Base-by-base conservation (phyloP, 176 grass and related monocot genomes). In the Eragrostis curvula region DNA sequence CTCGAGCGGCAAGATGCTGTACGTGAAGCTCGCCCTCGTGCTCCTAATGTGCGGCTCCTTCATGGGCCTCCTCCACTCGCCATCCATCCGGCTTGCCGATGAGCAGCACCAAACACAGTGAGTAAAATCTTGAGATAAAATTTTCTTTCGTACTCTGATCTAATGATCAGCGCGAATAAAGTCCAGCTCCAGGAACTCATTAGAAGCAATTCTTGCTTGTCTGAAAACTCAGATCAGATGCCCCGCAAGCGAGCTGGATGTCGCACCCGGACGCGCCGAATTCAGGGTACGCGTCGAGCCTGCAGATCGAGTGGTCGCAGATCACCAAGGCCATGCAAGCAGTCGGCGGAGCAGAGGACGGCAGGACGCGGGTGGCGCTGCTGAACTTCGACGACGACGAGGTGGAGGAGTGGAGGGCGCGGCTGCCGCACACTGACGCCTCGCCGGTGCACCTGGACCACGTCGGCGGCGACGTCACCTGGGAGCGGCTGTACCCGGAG, bases 11-110 rank as follows among this genome's bases (percentile, higher is more conserved):
- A 91, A 91, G 69, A 58, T 91, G 60, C 46, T 85, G 1, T 91
- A 82, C 41, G 48, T 91, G 5, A 91, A 88, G 79, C 82, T 91
- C 10, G 85, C 88, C 14, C 89, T 91, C 42, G 36, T 83, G 15
- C 32, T 91, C 44, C 85, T 91, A 60, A 85, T 81, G 83, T 91
- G 86, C 70, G 86, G 85, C 60, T 88, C 78, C 90, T 88, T 91
- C 72, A 66, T 91, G 78, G 75, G 82, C 39, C 82, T 91, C 13
- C 71, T 91, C 60, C 68, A 85, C 78, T 91, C 89, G 27, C 86
- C 89, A 7, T 84, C 89, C 0, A 88, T 91, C 79, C 72, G 63
- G 18, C 76, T 71, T 3, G 36, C 71, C 44, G 64, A 77, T 5
- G 45, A 81, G 18, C 82, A 73, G 20, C 63, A 17, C 23, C 41